These are phyloP conservation scores for Casuarina cunninghamiana DNA, from an alignment of 306 rosid species.

Conservation along the genomic window DNA sequence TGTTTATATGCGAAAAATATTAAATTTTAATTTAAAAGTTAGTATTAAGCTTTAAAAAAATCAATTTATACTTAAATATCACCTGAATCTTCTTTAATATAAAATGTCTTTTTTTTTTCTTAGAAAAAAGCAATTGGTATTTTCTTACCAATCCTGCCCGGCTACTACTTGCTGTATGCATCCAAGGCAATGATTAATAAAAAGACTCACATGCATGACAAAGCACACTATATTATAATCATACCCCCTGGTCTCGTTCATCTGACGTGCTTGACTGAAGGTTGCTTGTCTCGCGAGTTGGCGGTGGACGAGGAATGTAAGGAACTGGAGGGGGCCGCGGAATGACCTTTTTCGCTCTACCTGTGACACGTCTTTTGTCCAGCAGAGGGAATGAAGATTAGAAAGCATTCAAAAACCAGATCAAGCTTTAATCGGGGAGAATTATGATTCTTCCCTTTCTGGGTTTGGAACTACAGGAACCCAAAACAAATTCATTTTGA, in stretches of 20 bases:
- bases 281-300: slow-evolving; percentile 28
- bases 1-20: too few species aligned
- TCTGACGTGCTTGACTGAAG: slow-evolving; percentile 32
- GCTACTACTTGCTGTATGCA: background rate
- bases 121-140: background rate
- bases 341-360: slow-evolving; percentile 55
- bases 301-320: slow-evolving; percentile 39
- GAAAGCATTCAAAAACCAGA: background rate
- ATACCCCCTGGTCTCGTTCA: slow-evolving; percentile 57
- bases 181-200: slow-evolving; percentile 1
- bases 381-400: slow-evolving; percentile 1
- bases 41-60: too few species aligned
- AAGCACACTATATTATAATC: slow-evolving; percentile 1
- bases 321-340: slow-evolving; percentile 75
- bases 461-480: background rate
- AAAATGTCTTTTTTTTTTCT: background rate
- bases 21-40: too few species aligned
- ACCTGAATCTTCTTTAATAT: too few species aligned
- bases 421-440: background rate
- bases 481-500: background rate
- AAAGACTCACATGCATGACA: background rate
- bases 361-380: slow-evolving; percentile 54
- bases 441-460: background rate
- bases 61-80: too few species aligned
- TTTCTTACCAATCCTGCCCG: background rate